Conservation (phyloP, 345 rosid species). For the Zanthoxylum bungeanum region DNA sequence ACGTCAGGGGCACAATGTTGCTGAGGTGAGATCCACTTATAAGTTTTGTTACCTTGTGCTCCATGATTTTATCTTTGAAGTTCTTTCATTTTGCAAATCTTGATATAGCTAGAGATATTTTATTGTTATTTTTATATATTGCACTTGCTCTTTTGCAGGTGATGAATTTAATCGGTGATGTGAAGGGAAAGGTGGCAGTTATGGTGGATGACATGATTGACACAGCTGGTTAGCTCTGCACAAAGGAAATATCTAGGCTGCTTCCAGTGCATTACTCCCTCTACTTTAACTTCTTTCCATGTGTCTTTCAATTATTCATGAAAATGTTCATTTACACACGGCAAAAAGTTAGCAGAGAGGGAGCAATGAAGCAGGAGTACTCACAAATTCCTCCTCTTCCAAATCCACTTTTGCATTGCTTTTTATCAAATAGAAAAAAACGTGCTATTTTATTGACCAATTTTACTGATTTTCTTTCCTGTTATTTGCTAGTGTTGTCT, state of each 20-base stretch:
- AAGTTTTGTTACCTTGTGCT: not conserved
- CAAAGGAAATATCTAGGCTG: not conserved
- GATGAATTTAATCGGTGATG: slow-evolving; percentile 97
- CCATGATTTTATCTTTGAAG: not conserved
- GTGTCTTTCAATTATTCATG: not conserved
- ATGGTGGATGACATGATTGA: slow-evolving; percentile 99
- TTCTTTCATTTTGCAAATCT: not conserved
- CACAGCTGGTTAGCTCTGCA: slow-evolving; percentile 69
- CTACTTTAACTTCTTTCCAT: not conserved
- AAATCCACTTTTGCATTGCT: not conserved
- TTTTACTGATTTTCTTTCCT: not conserved
- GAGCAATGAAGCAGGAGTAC: not conserved
- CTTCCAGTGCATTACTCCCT: not conserved
- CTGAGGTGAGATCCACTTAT: slow-evolving; percentile 57
- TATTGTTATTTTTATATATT: not conserved
- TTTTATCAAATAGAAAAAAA: not conserved
- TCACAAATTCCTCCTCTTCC: not conserved
- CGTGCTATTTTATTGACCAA: not conserved
- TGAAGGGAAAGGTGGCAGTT: slow-evolving; percentile 92
- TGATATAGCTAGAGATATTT: not conserved
- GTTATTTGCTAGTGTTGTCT: not conserved
- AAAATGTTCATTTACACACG: not conserved
- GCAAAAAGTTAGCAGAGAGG: not conserved
- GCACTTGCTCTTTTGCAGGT: slow-evolving; percentile 47
- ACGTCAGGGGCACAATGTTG: slow-evolving; percentile 95